Evolutionary conservation across 768 basidiomycete genomes (phyloP), one percentile per base, ranked within the genome.

Genomic region (Tulasnella sp.): DNA sequence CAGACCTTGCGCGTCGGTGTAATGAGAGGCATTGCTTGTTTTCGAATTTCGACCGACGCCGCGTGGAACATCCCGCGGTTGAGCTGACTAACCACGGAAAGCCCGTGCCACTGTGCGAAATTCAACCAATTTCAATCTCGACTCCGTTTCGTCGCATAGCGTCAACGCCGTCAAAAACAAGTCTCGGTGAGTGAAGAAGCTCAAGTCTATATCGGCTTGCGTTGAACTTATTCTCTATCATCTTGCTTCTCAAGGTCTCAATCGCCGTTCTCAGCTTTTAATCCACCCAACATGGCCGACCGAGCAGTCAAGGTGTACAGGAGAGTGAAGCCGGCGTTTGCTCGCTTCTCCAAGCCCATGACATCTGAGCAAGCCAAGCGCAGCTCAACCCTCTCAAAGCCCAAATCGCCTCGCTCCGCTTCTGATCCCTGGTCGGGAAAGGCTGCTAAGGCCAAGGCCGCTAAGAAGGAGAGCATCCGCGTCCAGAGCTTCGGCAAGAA

Each of bases 401-500:
- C 61, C 61, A 67, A 67, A 29, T 67, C 61, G 32, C 6, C 61
- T 10, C 61, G 61, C 32, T 32, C 61, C 15, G 61, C 61, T 18
- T 11, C 13, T 67, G 61, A 35, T 67, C 61, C 61, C 1, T 67
- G 61, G 61, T 26, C 61, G 35, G 61, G 29, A 18, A 67, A 67
- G 61, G 61, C 61, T 35, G 61, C 61, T 35, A 67, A 67, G 32
- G 29, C 32, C 61, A 72, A 72, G 39, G 6, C 71, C 13, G 26
- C 71, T 18, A 73, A 72, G 78, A 79, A 76, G 55, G 61, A 70
- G 35, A 20, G 72, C 74, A 46, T 78, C 75, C 42, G 70, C 73
- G 97, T 99, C 82, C 97, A 98, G 85, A 97, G 95, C 80, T 99
- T 99, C 87, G 97, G 97, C 86, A 99, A 99, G 94, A 99, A 99